A percentile compares a stretch with the other conserved stretches of the same genome.
Evolutionary conservation across 129 eudicot species (phyloP).

Genomic region (Mikania micrantha): DNA sequence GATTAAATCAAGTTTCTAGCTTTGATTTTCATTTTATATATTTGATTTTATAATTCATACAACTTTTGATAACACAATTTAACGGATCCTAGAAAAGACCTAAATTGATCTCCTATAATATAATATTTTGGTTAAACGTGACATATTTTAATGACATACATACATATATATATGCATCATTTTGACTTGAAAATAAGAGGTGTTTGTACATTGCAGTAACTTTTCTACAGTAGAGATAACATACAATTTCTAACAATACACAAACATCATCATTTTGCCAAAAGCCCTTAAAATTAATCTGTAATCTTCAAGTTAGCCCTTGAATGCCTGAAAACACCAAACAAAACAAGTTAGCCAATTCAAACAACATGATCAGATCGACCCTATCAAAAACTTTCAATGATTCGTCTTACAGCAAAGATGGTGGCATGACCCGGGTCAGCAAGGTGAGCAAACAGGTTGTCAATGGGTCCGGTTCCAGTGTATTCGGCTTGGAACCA

Average conservation of each 20-base stretch:
- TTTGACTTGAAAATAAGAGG: conserved; percentile 27
- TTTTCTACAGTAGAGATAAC: conserved; percentile 33
- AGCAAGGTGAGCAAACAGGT: conserved; percentile 94
- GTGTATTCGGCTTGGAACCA: conserved; percentile 97
- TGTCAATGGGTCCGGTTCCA: conserved; percentile 95
- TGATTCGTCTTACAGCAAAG: conserved; percentile 64
- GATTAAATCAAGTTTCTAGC: no score
- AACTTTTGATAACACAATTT: no score
- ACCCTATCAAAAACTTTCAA: neutral
- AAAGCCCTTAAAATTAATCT: conserved; percentile 23
- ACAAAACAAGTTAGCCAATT: neutral
- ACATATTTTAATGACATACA: neutral
- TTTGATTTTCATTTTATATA: no score
- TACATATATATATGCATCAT: neutral
- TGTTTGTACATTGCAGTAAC: conserved; percentile 56
- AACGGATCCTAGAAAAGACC: no score
- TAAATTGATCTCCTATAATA: no score
- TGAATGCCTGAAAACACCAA: conserved; percentile 54
- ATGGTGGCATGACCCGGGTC: conserved; percentile 99
- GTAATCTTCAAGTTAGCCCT: no score
- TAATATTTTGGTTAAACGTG: no score
- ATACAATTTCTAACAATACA: conserved; percentile 35
- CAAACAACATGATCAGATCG: neutral
- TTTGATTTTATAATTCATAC: no score
- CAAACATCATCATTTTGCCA: conserved; percentile 32